phyloP scores from a whole-genome alignment of 1,284 basidiomycete species.

The Fomitopsis betulina region DNA sequence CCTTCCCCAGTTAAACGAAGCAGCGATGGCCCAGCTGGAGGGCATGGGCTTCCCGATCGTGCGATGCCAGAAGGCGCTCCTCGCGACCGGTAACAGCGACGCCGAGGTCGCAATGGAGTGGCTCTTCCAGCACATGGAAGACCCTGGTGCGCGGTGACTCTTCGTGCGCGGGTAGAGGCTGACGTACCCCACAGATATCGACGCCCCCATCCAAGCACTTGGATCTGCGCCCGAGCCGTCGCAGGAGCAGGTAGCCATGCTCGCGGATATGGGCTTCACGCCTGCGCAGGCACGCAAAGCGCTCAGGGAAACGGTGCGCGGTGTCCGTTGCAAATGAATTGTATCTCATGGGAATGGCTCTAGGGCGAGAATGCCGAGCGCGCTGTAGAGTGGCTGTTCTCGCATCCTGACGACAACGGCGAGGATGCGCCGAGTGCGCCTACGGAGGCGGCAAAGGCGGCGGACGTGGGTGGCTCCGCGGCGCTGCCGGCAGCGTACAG shows the following conservation, averaged over 20 bases:
- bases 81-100: constrained; percentile 82
- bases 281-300: constrained; percentile 84
- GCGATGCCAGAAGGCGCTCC: constrained; percentile 83
- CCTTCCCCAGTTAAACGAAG: constrained; percentile 66
- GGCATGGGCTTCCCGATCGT: constrained; percentile 86
- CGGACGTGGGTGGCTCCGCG: constrained; percentile 41
- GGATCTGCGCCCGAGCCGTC: constrained; percentile 49
- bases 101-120: constrained; percentile 91
- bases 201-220: constrained; percentile 62
- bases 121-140: constrained; percentile 95
- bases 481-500: constrained; percentile 73
- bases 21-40: constrained; percentile 70
- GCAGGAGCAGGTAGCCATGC: constrained; percentile 63
- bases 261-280: constrained; percentile 95
- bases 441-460: constrained; percentile 14
- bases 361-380: constrained; percentile 76
- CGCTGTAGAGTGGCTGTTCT: constrained; percentile 98
- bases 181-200: constrained; percentile 63
- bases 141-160: constrained; percentile 57
- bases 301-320: constrained; percentile 75
- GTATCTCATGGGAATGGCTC: background rate
- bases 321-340: background rate
- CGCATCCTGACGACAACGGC: constrained; percentile 85
- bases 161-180: background rate
- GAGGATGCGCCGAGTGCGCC: constrained; percentile 43